Percentiles rank a stretch among this genome's conserved stretches.
These are phyloP conservation scores for Anisodus tanguticus DNA, from an alignment of 257 asterid genomes.

Conservation along the genomic window DNA sequence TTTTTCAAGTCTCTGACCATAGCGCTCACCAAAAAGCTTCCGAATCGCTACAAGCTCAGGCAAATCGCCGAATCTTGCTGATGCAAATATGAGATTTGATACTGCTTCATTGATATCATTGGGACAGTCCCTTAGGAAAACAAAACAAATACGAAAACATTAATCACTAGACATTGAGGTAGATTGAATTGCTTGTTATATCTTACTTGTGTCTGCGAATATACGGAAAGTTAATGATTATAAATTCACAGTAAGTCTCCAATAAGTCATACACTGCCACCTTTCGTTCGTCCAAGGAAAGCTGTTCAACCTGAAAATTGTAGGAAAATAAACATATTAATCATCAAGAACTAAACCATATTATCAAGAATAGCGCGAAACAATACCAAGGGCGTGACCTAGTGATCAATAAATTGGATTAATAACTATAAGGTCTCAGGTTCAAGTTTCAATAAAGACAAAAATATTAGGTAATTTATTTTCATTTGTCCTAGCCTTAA, in stretches of 20 bases:
- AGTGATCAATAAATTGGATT: too few species aligned
- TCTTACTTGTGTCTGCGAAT: slow-evolving; percentile 67
- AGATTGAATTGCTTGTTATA: neutral
- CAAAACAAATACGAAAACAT: neutral
- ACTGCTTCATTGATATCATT: slow-evolving; percentile 72
- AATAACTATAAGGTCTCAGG: too few species aligned
- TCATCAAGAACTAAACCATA: neutral
- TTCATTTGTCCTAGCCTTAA: too few species aligned
- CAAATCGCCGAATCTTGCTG: slow-evolving; percentile 77
- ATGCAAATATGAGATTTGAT: slow-evolving; percentile 74
- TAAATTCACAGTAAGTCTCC: slow-evolving; percentile 62
- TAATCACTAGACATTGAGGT: neutral
- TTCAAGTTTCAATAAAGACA: too few species aligned
- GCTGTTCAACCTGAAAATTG: slow-evolving; percentile 68
- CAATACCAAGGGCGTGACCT: too few species aligned
- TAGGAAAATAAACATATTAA: neutral
- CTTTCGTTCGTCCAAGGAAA: slow-evolving; percentile 57
- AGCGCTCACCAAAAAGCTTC: slow-evolving; percentile 67
- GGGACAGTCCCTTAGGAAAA: slow-evolving; percentile 67
- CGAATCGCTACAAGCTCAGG: slow-evolving; percentile 69
- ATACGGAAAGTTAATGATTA: slow-evolving; percentile 56
- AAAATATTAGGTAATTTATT: too few species aligned
- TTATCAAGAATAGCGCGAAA: too few species aligned
- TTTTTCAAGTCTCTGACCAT: slow-evolving; percentile 55
- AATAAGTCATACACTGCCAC: slow-evolving; percentile 64